Evolutionary conservation across 371 early-diverging fungal genomes (phyloP), one percentile per base, ranked within the genome.

Genomic region (Apophysomyces ossiformis): DNA sequence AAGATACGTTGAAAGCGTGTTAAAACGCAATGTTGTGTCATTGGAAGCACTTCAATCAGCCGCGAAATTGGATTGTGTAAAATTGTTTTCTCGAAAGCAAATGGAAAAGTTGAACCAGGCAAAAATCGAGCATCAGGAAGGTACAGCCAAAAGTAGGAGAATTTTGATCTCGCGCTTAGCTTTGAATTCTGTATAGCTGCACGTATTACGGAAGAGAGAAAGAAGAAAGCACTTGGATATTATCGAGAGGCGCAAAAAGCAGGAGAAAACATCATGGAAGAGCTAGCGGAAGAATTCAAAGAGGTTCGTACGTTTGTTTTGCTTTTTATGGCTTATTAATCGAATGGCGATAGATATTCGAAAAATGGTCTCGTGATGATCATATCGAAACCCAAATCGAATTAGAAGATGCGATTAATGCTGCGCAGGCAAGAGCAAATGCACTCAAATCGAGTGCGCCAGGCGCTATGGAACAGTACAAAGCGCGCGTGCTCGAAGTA

Each of bases 381-480:
- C 37, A 67, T 2, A 66, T 72, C 16, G 67, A 77, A 41, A 71
- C 77, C 4, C 59, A 78, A 8, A 74, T 77, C 0, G 69, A 81
- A 37, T 59, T 87, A 0, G 85, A 86, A 37, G 87, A 89, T 67
- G 85, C 73, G 37, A 61, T 82, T 18, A 75, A 75, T 5, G 74
- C 75, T 13, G 84, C 86, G 41, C 63, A 74, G 26, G 85, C 89
- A 13, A 82, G 85, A 45, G 77, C 78, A 1, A 81, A 79, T 0
- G 73, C 83, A 6, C 79, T 86, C 9, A 71, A 72, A 37, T 70
- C 72, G 7, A 75, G 82, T 11, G 79, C 85, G 60, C 76, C 86
- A 16, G 59, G 77, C 36, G 87, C 90, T 6, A 84, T 95, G 69
- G 78, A 84, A n/a, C 82, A 88, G 47, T 93, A 86, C 67, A 86